phyloP scores from a whole-genome alignment of 2,329 filamentous ascomycete genomes.

The Monosporascus sp. region DNA sequence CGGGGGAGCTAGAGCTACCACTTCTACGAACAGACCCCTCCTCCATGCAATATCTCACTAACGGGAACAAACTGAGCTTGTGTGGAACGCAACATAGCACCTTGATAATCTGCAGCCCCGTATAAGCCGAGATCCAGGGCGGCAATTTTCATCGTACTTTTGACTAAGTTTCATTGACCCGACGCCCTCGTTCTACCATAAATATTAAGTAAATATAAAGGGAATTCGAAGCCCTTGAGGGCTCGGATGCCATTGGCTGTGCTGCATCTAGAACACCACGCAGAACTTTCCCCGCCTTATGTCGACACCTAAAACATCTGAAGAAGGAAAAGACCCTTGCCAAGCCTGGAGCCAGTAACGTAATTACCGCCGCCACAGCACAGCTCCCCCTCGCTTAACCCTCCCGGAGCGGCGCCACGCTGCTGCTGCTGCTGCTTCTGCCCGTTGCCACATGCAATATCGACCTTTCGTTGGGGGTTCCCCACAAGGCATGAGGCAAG shows the following conservation, averaged over 20 bases:
- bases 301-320: background rate
- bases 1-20: no score
- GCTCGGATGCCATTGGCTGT: background rate
- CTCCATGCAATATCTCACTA: no score
- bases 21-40: no score
- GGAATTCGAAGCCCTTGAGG: no score
- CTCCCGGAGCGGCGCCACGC: background rate
- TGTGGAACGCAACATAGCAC: no score
- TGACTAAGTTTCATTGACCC: no score
- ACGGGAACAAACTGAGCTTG: no score
- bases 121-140: no score
- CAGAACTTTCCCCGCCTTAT: background rate
- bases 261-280: background rate
- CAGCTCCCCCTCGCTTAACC: background rate
- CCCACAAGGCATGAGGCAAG: constrained; percentile 29
- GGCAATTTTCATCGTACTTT: no score
- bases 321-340: background rate
- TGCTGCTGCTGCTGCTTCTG: background rate
- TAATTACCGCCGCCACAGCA: background rate
- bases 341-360: background rate
- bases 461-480: constrained; percentile 10
- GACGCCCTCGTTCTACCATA: no score
- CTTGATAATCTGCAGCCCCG: no score
- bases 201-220: no score
- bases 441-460: constrained; percentile 3